Evolutionary conservation across 495 filamentous ascomycete genomes (phyloP).

Genomic region (Articulospora tetracladia): DNA sequence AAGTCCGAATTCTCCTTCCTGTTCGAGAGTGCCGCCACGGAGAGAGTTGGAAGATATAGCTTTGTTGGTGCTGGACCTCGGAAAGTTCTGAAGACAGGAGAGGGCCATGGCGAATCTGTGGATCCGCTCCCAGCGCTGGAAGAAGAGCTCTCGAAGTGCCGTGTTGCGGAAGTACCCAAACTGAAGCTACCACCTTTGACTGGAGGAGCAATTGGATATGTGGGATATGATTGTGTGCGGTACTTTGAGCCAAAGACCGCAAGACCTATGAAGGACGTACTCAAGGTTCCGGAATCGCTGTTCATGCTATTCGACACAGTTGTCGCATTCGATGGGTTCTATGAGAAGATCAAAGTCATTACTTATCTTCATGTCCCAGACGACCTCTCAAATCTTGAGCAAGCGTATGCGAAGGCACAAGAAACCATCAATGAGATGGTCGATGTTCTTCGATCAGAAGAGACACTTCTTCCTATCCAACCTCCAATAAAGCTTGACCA

Average conservation of each 20-base stretch:
- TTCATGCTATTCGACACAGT: slow-evolving; percentile 99
- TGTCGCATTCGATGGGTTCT: slow-evolving; percentile 93
- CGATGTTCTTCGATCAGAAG: slow-evolving; percentile 61
- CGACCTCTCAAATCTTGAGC: slow-evolving; percentile 39
- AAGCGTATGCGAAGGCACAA: slow-evolving; percentile 63
- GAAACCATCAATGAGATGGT: slow-evolving; percentile 61
- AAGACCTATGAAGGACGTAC: slow-evolving; percentile 79
- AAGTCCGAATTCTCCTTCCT: slow-evolving; percentile 72
- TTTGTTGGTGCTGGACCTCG: slow-evolving; percentile 89
- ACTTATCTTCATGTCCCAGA: slow-evolving; percentile 73
- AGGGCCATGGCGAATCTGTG: slow-evolving; percentile 74
- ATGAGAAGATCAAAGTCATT: slow-evolving; percentile 84
- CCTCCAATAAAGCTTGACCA: slow-evolving; percentile 65
- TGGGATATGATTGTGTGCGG: slow-evolving; percentile 93
- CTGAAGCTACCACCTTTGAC: slow-evolving; percentile 78
- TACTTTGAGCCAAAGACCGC: slow-evolving; percentile 96
- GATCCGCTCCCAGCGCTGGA: slow-evolving; percentile 84
- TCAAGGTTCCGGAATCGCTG: slow-evolving; percentile 84
- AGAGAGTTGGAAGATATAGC: slow-evolving; percentile 89
- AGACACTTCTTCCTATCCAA: slow-evolving; percentile 74
- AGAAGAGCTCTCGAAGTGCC: slow-evolving; percentile 68
- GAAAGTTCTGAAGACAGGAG: slow-evolving; percentile 82
- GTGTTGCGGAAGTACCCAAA: slow-evolving; percentile 75
- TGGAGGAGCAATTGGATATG: slow-evolving; percentile 92
- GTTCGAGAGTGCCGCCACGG: slow-evolving; percentile 91